Evolutionary conservation across 805 yeast genomes (phyloP), one percentile per base, ranked within the genome.

Genomic region (Jamesozyma spencerorum): DNA sequence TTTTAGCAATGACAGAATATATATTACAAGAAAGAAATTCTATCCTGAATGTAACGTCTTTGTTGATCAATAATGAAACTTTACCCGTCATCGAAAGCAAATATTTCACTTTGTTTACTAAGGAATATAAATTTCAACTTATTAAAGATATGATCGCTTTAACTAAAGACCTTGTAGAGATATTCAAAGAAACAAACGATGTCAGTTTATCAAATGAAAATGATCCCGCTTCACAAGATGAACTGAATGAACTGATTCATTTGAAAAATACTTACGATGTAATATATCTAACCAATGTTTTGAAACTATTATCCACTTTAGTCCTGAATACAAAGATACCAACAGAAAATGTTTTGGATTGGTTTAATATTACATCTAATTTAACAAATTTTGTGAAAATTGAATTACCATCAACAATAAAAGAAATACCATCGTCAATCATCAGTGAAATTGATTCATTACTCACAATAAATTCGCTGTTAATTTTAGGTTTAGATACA

Each of bases 401-500:
- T 28, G 38, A 39, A 14, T 30, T 43, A 10, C 37, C 46, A 7
- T 12, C 34, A 11, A 28, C 34, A n/a, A 31, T 45, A 19, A 28
- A 33, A 8, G 37, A 41, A 5, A 20, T 40, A 5, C 45, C 45
- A 27, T 29, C 14, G 20, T 31, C 35, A 1, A 38, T 40, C 12
- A 19, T 40, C 4, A 31, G 39, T 11, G 29, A 41, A 24, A 14
- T 42, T 13, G 29, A 38, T 8, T 42, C 50, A 5, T 49, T 56
- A 19, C 35, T 53, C 10, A 52, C 40, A 18, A 37, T 51, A 4
- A 62, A 72, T 1, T 68, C 80, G 3, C 49, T 82, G 8, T 52
- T 75, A 20, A 57, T 80, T 30, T 53, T 83, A 18, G 85, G 84
- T 39, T 60, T 81, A 43, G 74, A 77, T 33, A 68, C 70, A 29